Evolutionary conservation across 306 rosid species (phyloP).

Genomic region (Begonia fuchsioides): DNA sequence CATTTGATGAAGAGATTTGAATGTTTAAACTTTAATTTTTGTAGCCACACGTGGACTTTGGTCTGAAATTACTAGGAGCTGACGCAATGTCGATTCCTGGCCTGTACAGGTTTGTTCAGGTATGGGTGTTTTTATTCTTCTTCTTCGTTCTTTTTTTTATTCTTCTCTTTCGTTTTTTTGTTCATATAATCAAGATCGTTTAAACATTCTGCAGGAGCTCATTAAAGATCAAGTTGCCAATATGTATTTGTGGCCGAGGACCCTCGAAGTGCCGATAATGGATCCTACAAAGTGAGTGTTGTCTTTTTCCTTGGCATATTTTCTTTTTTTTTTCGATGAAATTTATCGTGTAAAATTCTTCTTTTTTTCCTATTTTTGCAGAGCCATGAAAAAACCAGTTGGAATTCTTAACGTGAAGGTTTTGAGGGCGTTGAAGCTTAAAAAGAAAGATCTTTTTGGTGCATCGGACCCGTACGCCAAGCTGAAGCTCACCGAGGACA

Average conservation of each 20-base stretch:
- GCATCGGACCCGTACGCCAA: conserved; percentile 81
- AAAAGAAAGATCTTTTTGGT: conserved; percentile 78
- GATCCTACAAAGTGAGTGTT: conserved; percentile 58
- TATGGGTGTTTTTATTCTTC: conserved; percentile 6
- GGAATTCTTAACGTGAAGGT: conserved; percentile 63
- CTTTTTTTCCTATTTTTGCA: conserved; percentile 14
- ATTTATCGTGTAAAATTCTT: conserved; percentile 7
- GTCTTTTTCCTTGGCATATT: conserved; percentile 2
- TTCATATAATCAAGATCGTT: too few species aligned
- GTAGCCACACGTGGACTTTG: conserved; percentile 94
- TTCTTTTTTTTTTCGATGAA: neutral
- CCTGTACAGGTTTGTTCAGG: conserved; percentile 77
- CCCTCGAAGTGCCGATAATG: conserved; percentile 54
- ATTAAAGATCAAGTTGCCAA: conserved; percentile 79
- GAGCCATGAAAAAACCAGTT: conserved; percentile 62
- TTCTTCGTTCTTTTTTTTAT: too few species aligned
- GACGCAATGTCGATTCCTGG: conserved; percentile 95
- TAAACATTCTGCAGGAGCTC: conserved; percentile 39
- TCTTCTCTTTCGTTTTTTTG: too few species aligned
- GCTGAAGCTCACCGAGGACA: conserved; percentile 52
- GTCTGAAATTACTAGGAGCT: conserved; percentile 66
- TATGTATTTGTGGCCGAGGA: conserved; percentile 94
- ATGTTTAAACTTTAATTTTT: conserved; percentile 2
- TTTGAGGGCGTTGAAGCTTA: conserved; percentile 54
- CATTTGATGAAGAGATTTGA: neutral